Evolutionary conservation across 257 asterid genomes (phyloP).

Genomic region (Solanum megistacrolobum): DNA sequence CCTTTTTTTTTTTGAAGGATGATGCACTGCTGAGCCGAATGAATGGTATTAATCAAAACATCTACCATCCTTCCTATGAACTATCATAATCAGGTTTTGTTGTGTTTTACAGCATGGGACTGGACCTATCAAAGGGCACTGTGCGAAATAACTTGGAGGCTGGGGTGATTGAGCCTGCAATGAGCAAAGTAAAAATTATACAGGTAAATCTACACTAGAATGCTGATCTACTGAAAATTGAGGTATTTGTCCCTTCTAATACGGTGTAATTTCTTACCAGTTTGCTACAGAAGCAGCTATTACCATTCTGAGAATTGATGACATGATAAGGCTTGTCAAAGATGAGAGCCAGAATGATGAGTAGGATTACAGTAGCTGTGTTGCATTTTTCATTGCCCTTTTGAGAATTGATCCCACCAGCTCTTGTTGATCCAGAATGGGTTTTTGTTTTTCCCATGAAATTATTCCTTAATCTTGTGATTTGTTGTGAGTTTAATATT

Average conservation of each 20-base stretch:
- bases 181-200: constrained; percentile 97
- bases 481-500: not conserved
- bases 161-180: constrained; percentile 95
- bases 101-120: constrained; percentile 67
- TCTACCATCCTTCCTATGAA: not conserved
- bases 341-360: constrained; percentile 69
- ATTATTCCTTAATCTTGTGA: not conserved
- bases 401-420: not conserved
- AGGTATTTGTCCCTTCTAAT: not conserved
- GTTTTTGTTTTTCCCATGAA: not conserved
- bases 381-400: not conserved
- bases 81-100: constrained; percentile 2
- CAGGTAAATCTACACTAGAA: constrained; percentile 36
- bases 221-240: not conserved
- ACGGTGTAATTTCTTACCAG: constrained; percentile 20
- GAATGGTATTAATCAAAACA: not conserved
- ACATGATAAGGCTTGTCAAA: constrained; percentile 86
- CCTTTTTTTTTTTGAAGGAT: not conserved
- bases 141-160: constrained; percentile 88
- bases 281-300: constrained; percentile 98
- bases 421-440: not conserved
- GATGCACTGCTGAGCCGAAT: not conserved
- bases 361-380: not conserved
- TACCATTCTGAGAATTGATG: constrained; percentile 95
- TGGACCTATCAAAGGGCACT: constrained; percentile 70